These are phyloP conservation scores for Nevesoporus exiguus DNA, from an alignment of 768 basidiomycete species.

Conservation along the genomic window DNA sequence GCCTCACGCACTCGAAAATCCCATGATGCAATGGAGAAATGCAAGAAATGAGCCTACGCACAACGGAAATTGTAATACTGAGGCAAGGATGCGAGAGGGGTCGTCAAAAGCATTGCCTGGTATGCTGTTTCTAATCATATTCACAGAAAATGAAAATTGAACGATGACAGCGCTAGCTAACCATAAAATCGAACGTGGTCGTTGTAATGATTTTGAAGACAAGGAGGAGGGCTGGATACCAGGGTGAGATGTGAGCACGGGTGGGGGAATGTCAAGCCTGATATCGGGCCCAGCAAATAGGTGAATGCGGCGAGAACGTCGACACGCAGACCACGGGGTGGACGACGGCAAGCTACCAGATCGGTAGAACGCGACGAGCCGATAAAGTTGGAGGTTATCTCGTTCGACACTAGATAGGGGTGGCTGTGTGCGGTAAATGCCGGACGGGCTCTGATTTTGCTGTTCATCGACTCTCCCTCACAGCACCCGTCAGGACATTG, in stretches of 20 bases:
- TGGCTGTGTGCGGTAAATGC: conserved; percentile 41
- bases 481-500: conserved; percentile 27
- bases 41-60: conserved; percentile 52
- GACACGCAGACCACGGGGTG: conserved; percentile 56
- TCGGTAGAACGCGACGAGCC: conserved; percentile 68
- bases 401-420: neutral
- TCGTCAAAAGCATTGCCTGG: conserved; percentile 70
- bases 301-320: conserved; percentile 62
- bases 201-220: conserved; percentile 74
- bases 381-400: conserved; percentile 8
- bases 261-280: conserved; percentile 47
- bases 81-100: conserved; percentile 55
- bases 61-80: conserved; percentile 49
- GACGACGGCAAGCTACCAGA: conserved; percentile 66
- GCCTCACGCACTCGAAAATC: conserved; percentile 57
- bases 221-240: conserved; percentile 50
- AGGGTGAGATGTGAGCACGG: neutral
- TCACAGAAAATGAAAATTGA: conserved; percentile 6
- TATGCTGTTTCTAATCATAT: conserved; percentile 50
- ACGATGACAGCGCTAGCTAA: conserved; percentile 30
- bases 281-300: conserved; percentile 67
- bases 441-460: conserved; percentile 37
- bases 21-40: conserved; percentile 40
- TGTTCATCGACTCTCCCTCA: conserved; percentile 4
- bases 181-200: conserved; percentile 79